These are phyloP conservation scores for Spirogloea muscicola DNA, from an alignment of 139 green algal genomes.

Conservation along the genomic window DNA sequence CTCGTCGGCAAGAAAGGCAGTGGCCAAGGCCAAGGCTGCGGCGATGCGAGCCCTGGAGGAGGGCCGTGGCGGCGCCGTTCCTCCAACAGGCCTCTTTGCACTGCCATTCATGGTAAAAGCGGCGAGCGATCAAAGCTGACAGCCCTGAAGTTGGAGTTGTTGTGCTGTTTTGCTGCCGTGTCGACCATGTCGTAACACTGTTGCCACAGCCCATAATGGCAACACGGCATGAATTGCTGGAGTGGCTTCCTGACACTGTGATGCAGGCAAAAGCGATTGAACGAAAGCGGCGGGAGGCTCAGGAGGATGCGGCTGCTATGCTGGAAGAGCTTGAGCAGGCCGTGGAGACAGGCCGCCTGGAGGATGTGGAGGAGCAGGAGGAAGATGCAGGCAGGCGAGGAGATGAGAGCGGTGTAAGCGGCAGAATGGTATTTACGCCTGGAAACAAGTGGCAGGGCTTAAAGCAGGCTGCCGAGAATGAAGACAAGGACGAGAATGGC, in stretches of 20 bases:
- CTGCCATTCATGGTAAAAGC: slow-evolving; percentile 85
- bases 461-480: too few relatives aligned
- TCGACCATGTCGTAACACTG: not conserved
- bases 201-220: not conserved
- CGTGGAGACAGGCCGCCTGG: not conserved
- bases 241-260: not conserved
- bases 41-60: slow-evolving; percentile 13
- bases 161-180: not conserved
- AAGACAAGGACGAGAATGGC: too few relatives aligned
- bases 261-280: slow-evolving; percentile 34
- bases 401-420: too few relatives aligned
- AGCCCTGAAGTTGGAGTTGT: slow-evolving; percentile 2
- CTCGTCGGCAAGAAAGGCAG: slow-evolving; percentile 3
- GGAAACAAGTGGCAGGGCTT: too few relatives aligned
- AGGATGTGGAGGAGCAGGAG: not conserved
- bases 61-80: slow-evolving; percentile 1
- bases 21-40: slow-evolving; percentile 21
- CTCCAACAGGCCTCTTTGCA: slow-evolving; percentile 53
- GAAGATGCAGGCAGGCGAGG: slow-evolving; percentile 19
- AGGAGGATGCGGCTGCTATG: slow-evolving; percentile 63
- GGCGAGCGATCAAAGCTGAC: not conserved
- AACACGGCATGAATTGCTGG: not conserved
- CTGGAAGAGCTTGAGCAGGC: slow-evolving; percentile 39
- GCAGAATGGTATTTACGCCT: too few relatives aligned
- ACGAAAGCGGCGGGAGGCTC: slow-evolving; percentile 58